phyloP scores from a whole-genome alignment of 1,139 yeast species.

The Blastobotrys niveus region DNA sequence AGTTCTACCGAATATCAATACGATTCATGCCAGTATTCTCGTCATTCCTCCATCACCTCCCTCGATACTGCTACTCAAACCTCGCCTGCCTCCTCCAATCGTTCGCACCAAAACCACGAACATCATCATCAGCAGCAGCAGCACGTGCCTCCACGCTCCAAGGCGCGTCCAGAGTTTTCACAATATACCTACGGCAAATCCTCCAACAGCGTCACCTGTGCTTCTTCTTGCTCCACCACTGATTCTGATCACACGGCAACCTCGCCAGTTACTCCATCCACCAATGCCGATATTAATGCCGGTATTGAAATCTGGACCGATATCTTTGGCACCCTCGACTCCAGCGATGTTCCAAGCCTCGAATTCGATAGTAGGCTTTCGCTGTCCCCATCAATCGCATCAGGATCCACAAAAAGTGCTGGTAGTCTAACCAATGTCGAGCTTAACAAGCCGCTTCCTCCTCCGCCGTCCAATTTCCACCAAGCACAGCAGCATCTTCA shows the following conservation, averaged over 20 bases:
- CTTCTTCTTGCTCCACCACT: too few relatives aligned
- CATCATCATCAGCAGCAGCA: too few relatives aligned
- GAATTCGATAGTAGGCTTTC: conserved; percentile 7
- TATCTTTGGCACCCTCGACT: conserved; percentile 12
- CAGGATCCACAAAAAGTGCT: neutral
- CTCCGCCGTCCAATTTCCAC: conserved; percentile 10
- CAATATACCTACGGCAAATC: too few relatives aligned
- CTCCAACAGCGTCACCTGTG: too few relatives aligned
- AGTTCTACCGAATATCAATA: too few relatives aligned
- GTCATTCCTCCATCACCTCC: too few relatives aligned
- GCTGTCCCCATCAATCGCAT: neutral
- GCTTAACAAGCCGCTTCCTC: conserved; percentile 13
- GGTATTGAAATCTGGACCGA: conserved; percentile 8
- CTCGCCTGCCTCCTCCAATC: too few relatives aligned
- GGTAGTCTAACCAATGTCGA: neutral
- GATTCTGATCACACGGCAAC: neutral
- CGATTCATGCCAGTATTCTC: too few relatives aligned
- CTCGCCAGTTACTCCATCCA: conserved; percentile 10
- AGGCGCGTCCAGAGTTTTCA: too few relatives aligned
- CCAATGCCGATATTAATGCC: neutral
- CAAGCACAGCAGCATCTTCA: neutral
- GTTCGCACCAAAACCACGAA: too few relatives aligned
- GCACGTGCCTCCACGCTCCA: too few relatives aligned
- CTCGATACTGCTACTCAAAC: too few relatives aligned
- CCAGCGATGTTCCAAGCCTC: conserved; percentile 7